Base-by-base conservation (phyloP, 2,329 filamentous ascomycete genomes). In the Myriosclerotinia curreyana region DNA sequence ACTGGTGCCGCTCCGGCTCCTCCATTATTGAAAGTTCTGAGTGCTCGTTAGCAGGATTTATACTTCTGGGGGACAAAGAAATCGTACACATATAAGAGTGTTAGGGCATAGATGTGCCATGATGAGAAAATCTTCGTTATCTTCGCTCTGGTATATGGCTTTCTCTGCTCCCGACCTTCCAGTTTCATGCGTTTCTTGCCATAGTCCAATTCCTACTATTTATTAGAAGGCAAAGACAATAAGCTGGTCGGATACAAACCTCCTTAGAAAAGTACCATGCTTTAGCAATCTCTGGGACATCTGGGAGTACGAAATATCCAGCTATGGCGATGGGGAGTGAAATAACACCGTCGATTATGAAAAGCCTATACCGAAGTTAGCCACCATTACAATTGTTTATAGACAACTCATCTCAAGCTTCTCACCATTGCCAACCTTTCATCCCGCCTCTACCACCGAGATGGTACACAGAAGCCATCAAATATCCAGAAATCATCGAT, bases 381-480 rank as follows among this genome's bases (percentile, higher is more conserved):
- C 17, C 34, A 36, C n/a, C 9, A 17, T 48, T 2, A 15, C 9
- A 20, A 8, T 38, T 34, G 28, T 31, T 9, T 25, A n/a, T 34
- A 3, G 9, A 36, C 46, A 31, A 20, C 3, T 17, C 15, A 20
- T 34, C 31, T 31, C 17, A 36, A 17, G 40, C 17, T 55, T 53
- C 60, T 34, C 17, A 63, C 64, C 64, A 65, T 42, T 62, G 61
- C 79, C 78, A 81, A 1, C 77, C 80, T 2, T 72, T 67, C 7
- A 77, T 68, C 0, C 77, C 77, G 11, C 68, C 64, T 1, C 68
- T 69, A 0, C 77, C 77, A 49, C 79, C 71, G 66, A 80, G 75
- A 17, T 77, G 75, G 56, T 79, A 79, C 0, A 79, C 72, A 2
- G 74, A 78, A 0, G 77, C 76, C 70, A 79, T 77, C 1, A 81